These are phyloP conservation scores for Malania oleifera DNA, from an alignment of 164 flowering plant species.

Conservation along the genomic window DNA sequence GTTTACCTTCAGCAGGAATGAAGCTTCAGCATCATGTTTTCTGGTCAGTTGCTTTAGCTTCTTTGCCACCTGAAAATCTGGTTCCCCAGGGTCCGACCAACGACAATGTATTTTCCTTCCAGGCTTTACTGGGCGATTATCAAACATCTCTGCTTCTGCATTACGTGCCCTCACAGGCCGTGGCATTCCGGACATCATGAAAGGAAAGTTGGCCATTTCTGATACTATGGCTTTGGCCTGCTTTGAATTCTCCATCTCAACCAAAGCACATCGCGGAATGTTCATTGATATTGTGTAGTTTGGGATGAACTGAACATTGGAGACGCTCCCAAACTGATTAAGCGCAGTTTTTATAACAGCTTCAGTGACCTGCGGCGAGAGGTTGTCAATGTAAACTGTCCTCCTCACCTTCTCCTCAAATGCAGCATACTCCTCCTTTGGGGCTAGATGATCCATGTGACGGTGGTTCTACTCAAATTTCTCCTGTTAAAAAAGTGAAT, in stretches of 20 bases:
- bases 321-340: constrained; percentile 69
- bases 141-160: constrained; percentile 59
- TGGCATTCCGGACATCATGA: constrained; percentile 89
- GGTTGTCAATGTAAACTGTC: constrained; percentile 58
- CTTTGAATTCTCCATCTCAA: constrained; percentile 53
- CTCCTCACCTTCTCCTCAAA: constrained; percentile 61
- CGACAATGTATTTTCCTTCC: constrained; percentile 33
- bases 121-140: constrained; percentile 59
- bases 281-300: constrained; percentile 37
- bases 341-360: constrained; percentile 54
- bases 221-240: constrained; percentile 35
- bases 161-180: constrained; percentile 66
- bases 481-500: too few species aligned
- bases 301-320: constrained; percentile 47
- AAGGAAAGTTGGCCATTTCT: constrained; percentile 28
- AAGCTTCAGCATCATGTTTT: constrained; percentile 50
- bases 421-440: constrained; percentile 46
- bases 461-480: too few species aligned
- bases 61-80: constrained; percentile 51
- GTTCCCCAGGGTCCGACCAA: constrained; percentile 66
- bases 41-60: constrained; percentile 36
- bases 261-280: constrained; percentile 47
- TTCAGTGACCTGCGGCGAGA: constrained; percentile 53
- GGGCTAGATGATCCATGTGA: too few species aligned
- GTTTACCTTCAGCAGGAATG: constrained; percentile 46